Base-by-base conservation (phyloP, 257 asterid genomes). In the Marsdenia floribunda region DNA sequence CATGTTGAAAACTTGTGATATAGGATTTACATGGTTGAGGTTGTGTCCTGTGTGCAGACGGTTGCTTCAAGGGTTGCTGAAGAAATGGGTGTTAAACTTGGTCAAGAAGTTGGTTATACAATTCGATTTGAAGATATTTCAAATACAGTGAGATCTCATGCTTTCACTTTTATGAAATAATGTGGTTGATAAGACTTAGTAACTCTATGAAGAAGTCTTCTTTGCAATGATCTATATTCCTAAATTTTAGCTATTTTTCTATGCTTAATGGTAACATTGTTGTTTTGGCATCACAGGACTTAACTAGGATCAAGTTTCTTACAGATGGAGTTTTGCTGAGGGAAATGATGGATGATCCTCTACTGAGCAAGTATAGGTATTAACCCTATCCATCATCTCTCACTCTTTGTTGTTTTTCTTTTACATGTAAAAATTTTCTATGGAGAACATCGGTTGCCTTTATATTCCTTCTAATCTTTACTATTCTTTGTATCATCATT, bases 311-410 rank as follows among this genome's bases (percentile, higher is more conserved):
- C 77, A 94, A 94, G 52, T 94, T 90, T 84, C 88, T 92, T 59
- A 94, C 99, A 54, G 99, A 94, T 86, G 99, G 99, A 80, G 98
- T 94, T 71, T 82, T 94, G 85, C 85, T 94, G 68, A 86, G 98
- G 75, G 98, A 94, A 88, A 94, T 94, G 99, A 94, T 94, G 99
- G 98, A 90, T 80, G 98, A 94, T 87, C 99, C 99, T 75, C 88
- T 94, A 52, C 77, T 94, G 81, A 92, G 97, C 91, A 92, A 92
- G 84, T 94, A 92, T 80, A 92, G 99, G 99, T 90, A 82, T 60
- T 75, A 22, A 46, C 72, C 46, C 5, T 21, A 46, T 50, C 11
- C 26, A 16, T 13, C 33, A 46, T 70, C 64, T 44, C 16, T 9
- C 4, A 14, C 6, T 67, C 5, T 40, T 10, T 19, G 12, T 69